A percentile compares a stretch with the other conserved stretches of the same genome.
These are phyloP conservation scores for Dactylellina haptotyla DNA, from an alignment of 2,329 filamentous ascomycete genomes.

Conservation along the genomic window DNA sequence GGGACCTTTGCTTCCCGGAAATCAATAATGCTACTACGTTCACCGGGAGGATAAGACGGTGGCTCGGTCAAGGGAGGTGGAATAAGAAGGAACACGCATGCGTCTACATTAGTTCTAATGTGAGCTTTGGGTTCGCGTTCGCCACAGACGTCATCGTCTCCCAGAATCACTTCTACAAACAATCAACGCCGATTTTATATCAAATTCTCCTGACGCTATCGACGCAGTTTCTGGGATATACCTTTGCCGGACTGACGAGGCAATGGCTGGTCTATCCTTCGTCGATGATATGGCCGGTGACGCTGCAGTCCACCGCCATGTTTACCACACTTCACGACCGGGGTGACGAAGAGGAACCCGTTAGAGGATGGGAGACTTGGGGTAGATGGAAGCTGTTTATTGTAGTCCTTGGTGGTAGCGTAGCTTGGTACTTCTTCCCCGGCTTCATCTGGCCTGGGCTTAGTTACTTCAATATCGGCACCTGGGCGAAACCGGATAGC, in stretches of 20 bases:
- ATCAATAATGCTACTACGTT: constrained; percentile 53
- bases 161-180: constrained; percentile 87
- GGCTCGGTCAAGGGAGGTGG: constrained; percentile 83
- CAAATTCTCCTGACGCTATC: constrained; percentile 85
- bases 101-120: constrained; percentile 88
- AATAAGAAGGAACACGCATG: constrained; percentile 90
- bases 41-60: constrained; percentile 69
- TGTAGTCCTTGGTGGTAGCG: constrained; percentile 64
- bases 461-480: constrained; percentile 88
- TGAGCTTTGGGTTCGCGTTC: constrained; percentile 88
- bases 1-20: constrained; percentile 73
- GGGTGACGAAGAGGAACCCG: constrained; percentile 75
- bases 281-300: constrained; percentile 92
- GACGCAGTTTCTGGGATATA: constrained; percentile 86
- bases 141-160: constrained; percentile 91
- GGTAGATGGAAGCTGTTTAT: constrained; percentile 80
- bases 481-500: constrained; percentile 86
- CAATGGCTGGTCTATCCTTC: constrained; percentile 84
- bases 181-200: constrained; percentile 78
- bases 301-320: constrained; percentile 88
- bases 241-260: constrained; percentile 82
- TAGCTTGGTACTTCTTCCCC: constrained; percentile 85
- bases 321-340: constrained; percentile 80
- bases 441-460: constrained; percentile 83
- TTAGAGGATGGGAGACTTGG: constrained; percentile 79